Percentiles rank a stretch among this genome's conserved stretches.
These are phyloP conservation scores for Jimgerdemannia lactiflua DNA, from an alignment of 192 early-diverging fungal genomes.

Conservation along the genomic window DNA sequence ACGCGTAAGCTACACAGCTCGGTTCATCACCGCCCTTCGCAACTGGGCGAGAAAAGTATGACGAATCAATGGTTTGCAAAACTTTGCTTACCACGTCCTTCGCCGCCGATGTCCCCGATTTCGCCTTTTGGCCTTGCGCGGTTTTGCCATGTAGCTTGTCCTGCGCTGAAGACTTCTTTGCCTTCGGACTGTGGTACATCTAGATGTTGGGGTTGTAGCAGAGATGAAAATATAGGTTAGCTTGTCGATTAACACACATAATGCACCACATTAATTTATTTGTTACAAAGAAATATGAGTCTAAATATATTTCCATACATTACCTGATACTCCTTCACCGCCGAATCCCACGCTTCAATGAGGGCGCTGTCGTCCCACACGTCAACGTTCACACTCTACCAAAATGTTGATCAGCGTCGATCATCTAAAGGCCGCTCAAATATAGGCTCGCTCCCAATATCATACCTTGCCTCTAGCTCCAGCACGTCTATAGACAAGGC, in stretches of 20 bases:
- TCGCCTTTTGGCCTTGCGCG: slow-evolving; percentile 9
- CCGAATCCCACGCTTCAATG: slow-evolving; percentile 60
- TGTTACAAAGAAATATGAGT: neutral
- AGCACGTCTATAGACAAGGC: neutral
- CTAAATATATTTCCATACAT: neutral
- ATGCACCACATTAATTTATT: too few species aligned
- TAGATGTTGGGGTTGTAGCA: neutral
- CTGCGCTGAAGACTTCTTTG: neutral
- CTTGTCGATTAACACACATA: too few species aligned
- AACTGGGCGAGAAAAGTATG: neutral
- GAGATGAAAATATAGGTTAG: too few species aligned
- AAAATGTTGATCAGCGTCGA: neutral
- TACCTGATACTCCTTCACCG: slow-evolving; percentile 54
- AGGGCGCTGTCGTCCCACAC: slow-evolving; percentile 62
- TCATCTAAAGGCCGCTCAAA: neutral
- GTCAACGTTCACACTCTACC: slow-evolving; percentile 18
- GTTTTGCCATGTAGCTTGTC: neutral
- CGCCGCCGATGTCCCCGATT: slow-evolving; percentile 19
- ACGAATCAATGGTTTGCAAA: neutral
- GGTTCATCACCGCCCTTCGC: neutral
- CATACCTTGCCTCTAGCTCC: neutral
- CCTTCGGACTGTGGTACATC: neutral
- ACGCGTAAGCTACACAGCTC: neutral
- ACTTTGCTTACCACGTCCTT: neutral
- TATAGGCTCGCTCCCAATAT: neutral